Evolutionary conservation across 108 stramenopile genomes (phyloP).

Genomic region (Cyclostephanos invisitatus): DNA sequence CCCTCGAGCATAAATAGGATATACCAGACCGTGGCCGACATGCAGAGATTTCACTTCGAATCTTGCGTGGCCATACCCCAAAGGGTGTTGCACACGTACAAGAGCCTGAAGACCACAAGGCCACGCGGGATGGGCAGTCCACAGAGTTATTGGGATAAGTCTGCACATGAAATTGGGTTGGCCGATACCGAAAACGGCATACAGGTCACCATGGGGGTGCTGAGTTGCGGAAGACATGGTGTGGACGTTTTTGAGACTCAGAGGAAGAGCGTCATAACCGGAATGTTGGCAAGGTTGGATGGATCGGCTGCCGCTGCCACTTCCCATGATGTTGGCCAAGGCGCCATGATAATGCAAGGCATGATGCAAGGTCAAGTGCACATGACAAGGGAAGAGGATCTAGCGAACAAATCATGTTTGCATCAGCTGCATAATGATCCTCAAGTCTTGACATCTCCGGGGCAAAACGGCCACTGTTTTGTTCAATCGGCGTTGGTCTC

Average conservation of each 20-base stretch:
- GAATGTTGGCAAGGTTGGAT: conserved; percentile 18
- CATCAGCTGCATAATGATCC: conserved; percentile 5
- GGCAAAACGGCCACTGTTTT: neutral
- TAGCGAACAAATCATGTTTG: neutral
- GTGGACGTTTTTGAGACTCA: conserved; percentile 17
- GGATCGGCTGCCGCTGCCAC: neutral
- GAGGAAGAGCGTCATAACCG: conserved; percentile 22
- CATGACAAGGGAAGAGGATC: neutral
- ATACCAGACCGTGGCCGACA: conserved; percentile 84
- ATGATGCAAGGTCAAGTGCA: conserved; percentile 1
- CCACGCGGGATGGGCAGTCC: conserved; percentile 84
- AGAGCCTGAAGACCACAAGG: conserved; percentile 82
- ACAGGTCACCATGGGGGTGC: conserved; percentile 7
- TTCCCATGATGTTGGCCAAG: conserved; percentile 7
- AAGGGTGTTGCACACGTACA: conserved; percentile 69
- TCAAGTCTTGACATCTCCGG: neutral
- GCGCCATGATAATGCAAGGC: conserved; percentile 3
- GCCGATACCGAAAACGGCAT: conserved; percentile 78
- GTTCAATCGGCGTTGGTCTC: conserved; percentile 18
- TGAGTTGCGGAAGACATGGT: conserved; percentile 4
- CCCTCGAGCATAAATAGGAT: conserved; percentile 70
- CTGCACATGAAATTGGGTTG: conserved; percentile 79
- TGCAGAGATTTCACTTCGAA: conserved; percentile 92
- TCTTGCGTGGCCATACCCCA: conserved; percentile 76
- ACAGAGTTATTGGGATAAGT: conserved; percentile 86